A percentile compares a stretch with the other conserved stretches of the same genome.
These are phyloP conservation scores for Scleroderma bovista DNA, from an alignment of 768 basidiomycete genomes.

Conservation along the genomic window DNA sequence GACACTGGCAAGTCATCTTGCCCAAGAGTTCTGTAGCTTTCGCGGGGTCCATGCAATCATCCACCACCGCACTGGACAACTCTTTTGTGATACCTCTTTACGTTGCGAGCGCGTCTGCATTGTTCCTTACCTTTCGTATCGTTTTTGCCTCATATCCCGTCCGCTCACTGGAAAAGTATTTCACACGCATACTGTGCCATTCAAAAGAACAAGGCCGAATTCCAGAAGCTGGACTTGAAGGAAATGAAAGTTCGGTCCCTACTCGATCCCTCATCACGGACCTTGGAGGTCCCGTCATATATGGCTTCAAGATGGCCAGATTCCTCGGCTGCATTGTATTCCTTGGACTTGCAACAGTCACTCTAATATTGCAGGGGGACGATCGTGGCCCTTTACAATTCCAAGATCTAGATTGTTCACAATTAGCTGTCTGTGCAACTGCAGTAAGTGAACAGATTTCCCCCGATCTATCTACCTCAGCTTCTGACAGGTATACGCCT, in stretches of 20 bases:
- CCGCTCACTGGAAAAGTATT: neutral
- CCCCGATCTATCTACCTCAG: neutral
- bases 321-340: constrained; percentile 17
- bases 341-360: constrained; percentile 12
- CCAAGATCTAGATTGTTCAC: constrained; percentile 1
- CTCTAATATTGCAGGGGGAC: neutral
- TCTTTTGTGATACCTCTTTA: constrained; percentile 12
- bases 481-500: constrained; percentile 33
- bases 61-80: constrained; percentile 1
- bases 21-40: neutral
- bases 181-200: neutral
- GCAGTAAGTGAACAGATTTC: constrained; percentile 8
- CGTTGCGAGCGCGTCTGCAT: constrained; percentile 6
- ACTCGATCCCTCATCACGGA: constrained; percentile 5
- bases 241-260: neutral
- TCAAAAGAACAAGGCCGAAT: neutral
- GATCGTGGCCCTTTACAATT: neutral
- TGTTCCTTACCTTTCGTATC: constrained; percentile 1
- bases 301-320: constrained; percentile 17
- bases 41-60: neutral
- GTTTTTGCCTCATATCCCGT: constrained; percentile 3
- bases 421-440: constrained; percentile 8
- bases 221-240: neutral
- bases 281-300: constrained; percentile 20
- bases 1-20: constrained; percentile 6